These are phyloP conservation scores for Parathielavia hyrcaniae DNA, from an alignment of 495 filamentous ascomycete species.

Conservation along the genomic window DNA sequence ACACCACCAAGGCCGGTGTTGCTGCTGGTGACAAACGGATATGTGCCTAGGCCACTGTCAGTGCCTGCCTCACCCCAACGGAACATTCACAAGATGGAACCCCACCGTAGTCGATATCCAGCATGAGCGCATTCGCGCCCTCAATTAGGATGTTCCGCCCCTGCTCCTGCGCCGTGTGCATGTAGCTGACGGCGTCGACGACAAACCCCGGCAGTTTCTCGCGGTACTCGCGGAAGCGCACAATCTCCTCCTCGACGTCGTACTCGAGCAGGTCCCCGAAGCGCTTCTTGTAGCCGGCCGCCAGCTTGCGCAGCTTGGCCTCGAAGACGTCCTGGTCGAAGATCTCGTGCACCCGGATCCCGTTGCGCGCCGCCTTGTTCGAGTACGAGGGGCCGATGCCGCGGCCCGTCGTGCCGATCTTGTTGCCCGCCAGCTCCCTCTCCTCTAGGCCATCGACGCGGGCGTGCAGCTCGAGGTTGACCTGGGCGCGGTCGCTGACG, in stretches of 20 bases:
- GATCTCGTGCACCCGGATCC: constrained; percentile 69
- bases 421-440: constrained; percentile 55
- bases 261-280: constrained; percentile 71
- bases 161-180: constrained; percentile 50
- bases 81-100: not conserved
- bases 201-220: constrained; percentile 59
- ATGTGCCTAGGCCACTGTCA: constrained; percentile 50
- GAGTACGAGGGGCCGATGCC: constrained; percentile 79
- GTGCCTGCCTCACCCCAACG: not conserved
- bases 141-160: constrained; percentile 70
- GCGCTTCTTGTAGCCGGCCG: constrained; percentile 58
- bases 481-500: constrained; percentile 73
- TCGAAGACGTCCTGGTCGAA: constrained; percentile 65
- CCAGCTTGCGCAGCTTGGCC: constrained; percentile 60
- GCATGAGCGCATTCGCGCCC: constrained; percentile 75
- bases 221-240: constrained; percentile 57
- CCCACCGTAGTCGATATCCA: constrained; percentile 39
- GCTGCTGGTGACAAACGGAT: constrained; percentile 79
- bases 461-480: constrained; percentile 78
- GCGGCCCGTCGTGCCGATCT: constrained; percentile 53
- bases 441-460: constrained; percentile 80
- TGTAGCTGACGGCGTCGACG: constrained; percentile 60
- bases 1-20: constrained; percentile 71
- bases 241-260: constrained; percentile 75
- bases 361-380: constrained; percentile 69